Evolutionary conservation across 2,329 filamentous ascomycete species (phyloP).

Genomic region (Penicillium sp.): DNA sequence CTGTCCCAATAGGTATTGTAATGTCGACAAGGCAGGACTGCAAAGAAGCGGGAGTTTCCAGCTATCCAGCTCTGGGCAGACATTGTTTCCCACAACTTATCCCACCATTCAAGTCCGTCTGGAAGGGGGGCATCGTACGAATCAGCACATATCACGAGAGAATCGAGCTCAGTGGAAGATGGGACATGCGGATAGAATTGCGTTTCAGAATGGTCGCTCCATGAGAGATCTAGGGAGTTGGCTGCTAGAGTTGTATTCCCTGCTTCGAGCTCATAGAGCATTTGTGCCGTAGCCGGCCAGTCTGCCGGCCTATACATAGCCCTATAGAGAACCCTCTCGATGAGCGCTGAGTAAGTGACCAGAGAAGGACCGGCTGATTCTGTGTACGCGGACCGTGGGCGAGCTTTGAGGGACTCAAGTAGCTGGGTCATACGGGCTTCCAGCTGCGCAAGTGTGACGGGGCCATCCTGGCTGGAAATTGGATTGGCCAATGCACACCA

Average conservation of each 20-base stretch:
- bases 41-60: slow-evolving; percentile 16
- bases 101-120: slow-evolving; percentile 18
- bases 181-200: background rate
- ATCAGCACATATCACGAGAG: slow-evolving; percentile 18
- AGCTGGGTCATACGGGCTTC: slow-evolving; percentile 12
- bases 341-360: slow-evolving; percentile 16
- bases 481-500: slow-evolving; percentile 18
- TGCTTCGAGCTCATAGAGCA: slow-evolving; percentile 17
- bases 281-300: slow-evolving; percentile 12
- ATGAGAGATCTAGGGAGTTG: slow-evolving; percentile 5
- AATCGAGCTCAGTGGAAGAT: slow-evolving; percentile 5
- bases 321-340: slow-evolving; percentile 11
- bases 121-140: slow-evolving; percentile 17
- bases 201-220: slow-evolving; percentile 7
- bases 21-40: slow-evolving; percentile 15
- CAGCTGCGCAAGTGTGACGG: slow-evolving; percentile 10
- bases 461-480: background rate
- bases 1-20: slow-evolving; percentile 13
- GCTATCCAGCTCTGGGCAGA: slow-evolving; percentile 17
- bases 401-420: slow-evolving; percentile 8
- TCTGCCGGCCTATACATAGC: slow-evolving; percentile 14
- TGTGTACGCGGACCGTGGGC: slow-evolving; percentile 17
- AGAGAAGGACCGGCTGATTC: slow-evolving; percentile 14
- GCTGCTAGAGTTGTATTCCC: slow-evolving; percentile 18
- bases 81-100: slow-evolving; percentile 14